Percentiles rank a stretch among this genome's conserved stretches.
Evolutionary conservation across 1,284 basidiomycete genomes (phyloP).

Genomic region (Athelia psychrophila): DNA sequence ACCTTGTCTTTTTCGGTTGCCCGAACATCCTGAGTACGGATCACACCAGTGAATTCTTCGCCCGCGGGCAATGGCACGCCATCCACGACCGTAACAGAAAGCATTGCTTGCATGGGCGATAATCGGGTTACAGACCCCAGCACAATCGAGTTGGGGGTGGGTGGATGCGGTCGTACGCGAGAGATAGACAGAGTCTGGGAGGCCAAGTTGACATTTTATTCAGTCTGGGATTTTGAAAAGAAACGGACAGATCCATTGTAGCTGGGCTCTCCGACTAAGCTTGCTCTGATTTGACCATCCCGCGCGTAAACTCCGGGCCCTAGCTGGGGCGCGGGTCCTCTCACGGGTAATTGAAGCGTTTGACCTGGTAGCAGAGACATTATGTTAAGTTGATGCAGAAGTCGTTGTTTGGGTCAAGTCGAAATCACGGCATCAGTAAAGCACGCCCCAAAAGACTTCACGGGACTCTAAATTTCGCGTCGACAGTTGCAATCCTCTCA

Average conservation of each 20-base stretch:
- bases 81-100: slow-evolving; percentile 90
- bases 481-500: slow-evolving; percentile 4
- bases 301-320: slow-evolving; percentile 71
- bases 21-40: slow-evolving; percentile 89
- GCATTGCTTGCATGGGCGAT: slow-evolving; percentile 82
- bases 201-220: slow-evolving; percentile 12
- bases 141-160: slow-evolving; percentile 67
- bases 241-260: slow-evolving; percentile 67
- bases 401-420: background rate
- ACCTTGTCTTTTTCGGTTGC: slow-evolving; percentile 92
- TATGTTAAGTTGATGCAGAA: slow-evolving; percentile 4
- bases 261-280: slow-evolving; percentile 65
- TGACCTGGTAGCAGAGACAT: slow-evolving; percentile 77
- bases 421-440: background rate
- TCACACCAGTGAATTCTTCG: slow-evolving; percentile 94
- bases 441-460: background rate
- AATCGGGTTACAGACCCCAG: slow-evolving; percentile 84
- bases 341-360: slow-evolving; percentile 56
- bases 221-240: slow-evolving; percentile 17
- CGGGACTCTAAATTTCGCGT: background rate
- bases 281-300: slow-evolving; percentile 68
- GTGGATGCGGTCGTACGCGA: slow-evolving; percentile 63
- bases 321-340: slow-evolving; percentile 55
- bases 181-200: slow-evolving; percentile 56
- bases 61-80: slow-evolving; percentile 83